These are phyloP conservation scores for Citrus sp. DNA, from an alignment of 345 rosid genomes.

Conservation along the genomic window DNA sequence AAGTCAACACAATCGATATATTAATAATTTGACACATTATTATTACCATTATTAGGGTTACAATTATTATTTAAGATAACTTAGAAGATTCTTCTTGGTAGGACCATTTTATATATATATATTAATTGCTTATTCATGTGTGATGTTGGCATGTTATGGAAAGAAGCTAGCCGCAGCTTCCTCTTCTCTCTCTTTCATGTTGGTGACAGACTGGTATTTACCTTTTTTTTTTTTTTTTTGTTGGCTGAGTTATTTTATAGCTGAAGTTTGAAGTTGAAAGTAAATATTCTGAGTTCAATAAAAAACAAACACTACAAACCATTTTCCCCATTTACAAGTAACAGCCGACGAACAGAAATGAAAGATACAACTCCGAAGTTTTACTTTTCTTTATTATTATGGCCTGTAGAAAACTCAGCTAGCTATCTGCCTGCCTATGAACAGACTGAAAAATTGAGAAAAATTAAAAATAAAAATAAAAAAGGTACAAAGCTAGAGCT, in stretches of 20 bases:
- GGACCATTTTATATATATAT: neutral
- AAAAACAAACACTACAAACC: constrained; percentile 11
- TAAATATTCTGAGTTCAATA: neutral
- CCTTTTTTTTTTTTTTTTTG: neutral
- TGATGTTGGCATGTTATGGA: constrained; percentile 16
- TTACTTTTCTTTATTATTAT: neutral
- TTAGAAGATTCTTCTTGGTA: constrained; percentile 32
- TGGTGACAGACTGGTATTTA: constrained; percentile 10
- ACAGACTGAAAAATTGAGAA: neutral
- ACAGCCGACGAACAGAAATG: constrained; percentile 6
- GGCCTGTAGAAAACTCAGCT: neutral
- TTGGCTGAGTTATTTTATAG: neutral
- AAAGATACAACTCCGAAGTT: neutral
- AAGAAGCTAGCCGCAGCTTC: neutral
- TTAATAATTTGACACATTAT: constrained; percentile 11
- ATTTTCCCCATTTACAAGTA: constrained; percentile 10
- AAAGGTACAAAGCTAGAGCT: constrained; percentile 3
- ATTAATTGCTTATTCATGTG: constrained; percentile 9
- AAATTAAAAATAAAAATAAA: neutral
- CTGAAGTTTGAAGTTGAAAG: neutral
- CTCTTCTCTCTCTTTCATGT: constrained; percentile 5
- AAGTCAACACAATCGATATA: constrained; percentile 24
- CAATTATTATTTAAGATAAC: constrained; percentile 6
- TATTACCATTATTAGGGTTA: neutral
- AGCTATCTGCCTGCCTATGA: neutral